Conservation (phyloP, 257 asterid genomes). For the Thymus mandschuricus region DNA sequence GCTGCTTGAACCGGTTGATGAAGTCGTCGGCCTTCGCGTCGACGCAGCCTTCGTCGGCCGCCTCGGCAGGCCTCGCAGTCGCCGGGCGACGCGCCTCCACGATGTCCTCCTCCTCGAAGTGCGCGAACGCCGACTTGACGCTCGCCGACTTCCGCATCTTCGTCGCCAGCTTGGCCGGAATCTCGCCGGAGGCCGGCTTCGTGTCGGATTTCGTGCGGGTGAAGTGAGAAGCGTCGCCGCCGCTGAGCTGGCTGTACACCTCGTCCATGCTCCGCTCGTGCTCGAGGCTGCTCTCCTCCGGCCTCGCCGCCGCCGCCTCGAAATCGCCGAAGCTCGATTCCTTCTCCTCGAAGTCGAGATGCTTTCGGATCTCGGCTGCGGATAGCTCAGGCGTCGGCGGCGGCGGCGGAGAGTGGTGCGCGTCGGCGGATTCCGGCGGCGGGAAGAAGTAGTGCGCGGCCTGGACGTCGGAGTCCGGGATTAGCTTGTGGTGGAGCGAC, state of each 20-base stretch:
- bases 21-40: conserved; percentile 85
- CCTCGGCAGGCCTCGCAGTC: conserved; percentile 52
- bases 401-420: conserved; percentile 25
- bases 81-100: conserved; percentile 77
- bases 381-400: conserved; percentile 25
- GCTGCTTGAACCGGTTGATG: conserved; percentile 80
- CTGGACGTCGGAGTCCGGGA: conserved; percentile 39
- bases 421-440: conserved; percentile 33
- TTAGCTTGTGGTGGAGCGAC: conserved; percentile 25
- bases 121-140: conserved; percentile 58
- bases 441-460: conserved; percentile 48
- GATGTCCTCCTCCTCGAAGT: conserved; percentile 52
- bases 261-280: conserved; percentile 52
- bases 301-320: too few species aligned
- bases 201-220: conserved; percentile 63
- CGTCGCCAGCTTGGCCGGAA: conserved; percentile 47
- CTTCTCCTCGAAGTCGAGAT: not conserved
- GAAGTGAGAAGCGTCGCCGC: conserved; percentile 30
- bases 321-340: not conserved
- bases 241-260: conserved; percentile 51
- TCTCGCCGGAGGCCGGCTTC: conserved; percentile 55
- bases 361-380: conserved; percentile 23
- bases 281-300: too few species aligned
- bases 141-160: conserved; percentile 79
- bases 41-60: conserved; percentile 64